These are phyloP conservation scores for Sporothrix brunneoviolacea DNA, from an alignment of 2,329 filamentous ascomycete species.

Conservation along the genomic window DNA sequence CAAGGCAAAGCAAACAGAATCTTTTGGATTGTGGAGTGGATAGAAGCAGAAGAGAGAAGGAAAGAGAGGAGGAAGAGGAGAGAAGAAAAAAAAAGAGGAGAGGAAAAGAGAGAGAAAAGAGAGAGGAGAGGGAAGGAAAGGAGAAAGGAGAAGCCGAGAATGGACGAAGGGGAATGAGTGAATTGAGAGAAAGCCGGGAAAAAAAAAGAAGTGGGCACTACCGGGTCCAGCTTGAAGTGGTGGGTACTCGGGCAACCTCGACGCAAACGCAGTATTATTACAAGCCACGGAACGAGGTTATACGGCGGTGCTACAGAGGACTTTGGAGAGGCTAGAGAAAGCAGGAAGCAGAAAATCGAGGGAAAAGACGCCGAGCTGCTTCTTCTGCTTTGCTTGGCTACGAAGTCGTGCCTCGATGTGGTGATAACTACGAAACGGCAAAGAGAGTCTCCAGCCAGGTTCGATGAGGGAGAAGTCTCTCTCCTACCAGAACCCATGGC, in stretches of 20 bases:
- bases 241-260: constrained; percentile 11
- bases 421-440: no score
- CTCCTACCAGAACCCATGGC: no score
- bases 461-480: no score
- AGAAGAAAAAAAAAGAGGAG: constrained; percentile 3
- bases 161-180: constrained; percentile 21
- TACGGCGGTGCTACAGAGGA: background rate
- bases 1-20: constrained; percentile 20
- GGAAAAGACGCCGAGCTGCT: no score
- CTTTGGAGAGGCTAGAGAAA: background rate
- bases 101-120: background rate
- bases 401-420: no score
- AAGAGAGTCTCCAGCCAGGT: no score
- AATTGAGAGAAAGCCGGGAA: constrained; percentile 17
- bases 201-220: constrained; percentile 17
- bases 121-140: constrained; percentile 12
- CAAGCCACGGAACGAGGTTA: constrained; percentile 3
- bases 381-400: background rate
- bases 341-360: background rate
- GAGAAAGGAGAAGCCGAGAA: constrained; percentile 21
- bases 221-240: constrained; percentile 14
- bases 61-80: constrained; percentile 7
- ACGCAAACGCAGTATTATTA: no score
- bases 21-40: constrained; percentile 12
- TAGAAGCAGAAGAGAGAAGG: constrained; percentile 6